Evolutionary conservation across 768 basidiomycete species (phyloP).

Genomic region (Gloeostereum incarnatum): DNA sequence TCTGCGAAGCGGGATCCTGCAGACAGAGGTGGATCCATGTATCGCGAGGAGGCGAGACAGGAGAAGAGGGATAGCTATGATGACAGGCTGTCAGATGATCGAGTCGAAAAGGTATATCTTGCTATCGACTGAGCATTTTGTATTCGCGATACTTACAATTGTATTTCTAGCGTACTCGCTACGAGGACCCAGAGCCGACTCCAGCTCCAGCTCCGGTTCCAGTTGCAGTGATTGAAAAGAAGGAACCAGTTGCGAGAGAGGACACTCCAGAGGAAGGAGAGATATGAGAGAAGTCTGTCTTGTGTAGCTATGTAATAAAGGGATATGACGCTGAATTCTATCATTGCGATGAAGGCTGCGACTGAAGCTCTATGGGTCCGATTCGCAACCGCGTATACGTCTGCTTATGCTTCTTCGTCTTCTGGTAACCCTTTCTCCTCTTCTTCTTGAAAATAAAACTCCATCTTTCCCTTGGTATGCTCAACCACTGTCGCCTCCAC

Average conservation of each 20-base stretch:
- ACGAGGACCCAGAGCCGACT: conserved; percentile 33
- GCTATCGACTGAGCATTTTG: neutral
- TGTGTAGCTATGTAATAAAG: conserved; percentile 16
- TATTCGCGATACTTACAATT: conserved; percentile 2
- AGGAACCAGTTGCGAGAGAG: conserved; percentile 34
- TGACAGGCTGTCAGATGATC: conserved; percentile 44
- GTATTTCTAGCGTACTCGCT: conserved; percentile 39
- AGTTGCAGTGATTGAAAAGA: conserved; percentile 36
- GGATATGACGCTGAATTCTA: too few relatives aligned
- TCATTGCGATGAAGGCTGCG: too few relatives aligned
- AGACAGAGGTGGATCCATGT: too few relatives aligned
- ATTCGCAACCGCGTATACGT: conserved; percentile 93
- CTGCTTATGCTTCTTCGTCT: conserved; percentile 89
- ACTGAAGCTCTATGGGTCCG: conserved; percentile 57
- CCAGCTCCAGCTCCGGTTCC: too few relatives aligned
- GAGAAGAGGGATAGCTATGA: conserved; percentile 45
- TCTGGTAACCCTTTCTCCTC: conserved; percentile 95
- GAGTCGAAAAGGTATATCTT: conserved; percentile 54
- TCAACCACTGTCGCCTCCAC: conserved; percentile 92
- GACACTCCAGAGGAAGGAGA: conserved; percentile 88
- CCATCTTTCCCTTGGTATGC: conserved; percentile 93
- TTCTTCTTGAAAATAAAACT: conserved; percentile 94
- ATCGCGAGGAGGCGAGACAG: conserved; percentile 34
- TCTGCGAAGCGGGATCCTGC: too few relatives aligned
- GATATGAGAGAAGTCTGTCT: conserved; percentile 55